A percentile compares a stretch with the other conserved stretches of the same genome.
These are phyloP conservation scores for Populus davidiana DNA, from an alignment of 345 rosid species.

Conservation along the genomic window DNA sequence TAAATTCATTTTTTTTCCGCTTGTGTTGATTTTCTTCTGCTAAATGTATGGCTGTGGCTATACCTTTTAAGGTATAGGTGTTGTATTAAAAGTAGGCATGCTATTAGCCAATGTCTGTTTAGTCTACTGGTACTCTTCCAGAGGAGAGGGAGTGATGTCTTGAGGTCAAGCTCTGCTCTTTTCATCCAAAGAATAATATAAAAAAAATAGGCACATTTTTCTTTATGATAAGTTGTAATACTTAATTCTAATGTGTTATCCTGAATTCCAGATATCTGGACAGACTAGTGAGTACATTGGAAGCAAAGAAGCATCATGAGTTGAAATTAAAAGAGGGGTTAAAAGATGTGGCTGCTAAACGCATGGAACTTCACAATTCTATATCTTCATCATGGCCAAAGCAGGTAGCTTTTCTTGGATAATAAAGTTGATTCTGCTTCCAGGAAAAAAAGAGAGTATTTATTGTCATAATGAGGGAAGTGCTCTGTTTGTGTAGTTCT, in stretches of 20 bases:
- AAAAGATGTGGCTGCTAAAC: conserved; percentile 72
- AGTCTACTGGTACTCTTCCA: too few species aligned
- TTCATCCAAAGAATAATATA: too few species aligned
- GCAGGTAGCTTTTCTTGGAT: conserved; percentile 44
- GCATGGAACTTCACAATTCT: conserved; percentile 91
- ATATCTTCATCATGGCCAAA: conserved; percentile 90
- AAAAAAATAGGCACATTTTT: not conserved
- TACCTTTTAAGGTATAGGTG: not conserved
- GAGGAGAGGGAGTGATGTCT: too few species aligned
- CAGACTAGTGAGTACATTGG: conserved; percentile 72
- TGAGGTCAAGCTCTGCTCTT: too few species aligned
- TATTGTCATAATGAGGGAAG: not conserved
- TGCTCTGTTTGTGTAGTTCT: not conserved
- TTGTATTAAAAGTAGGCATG: not conserved
- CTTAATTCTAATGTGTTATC: not conserved
- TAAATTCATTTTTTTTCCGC: not conserved
- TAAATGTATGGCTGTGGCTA: not conserved
- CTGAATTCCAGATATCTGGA: conserved; percentile 67
- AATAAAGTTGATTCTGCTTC: not conserved
- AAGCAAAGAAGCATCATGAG: conserved; percentile 85
- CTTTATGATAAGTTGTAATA: not conserved
- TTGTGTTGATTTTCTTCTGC: not conserved
- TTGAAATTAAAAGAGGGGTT: conserved; percentile 72
- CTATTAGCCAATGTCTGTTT: too few species aligned
- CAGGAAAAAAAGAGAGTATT: not conserved